Base-by-base conservation (phyloP, 2,329 filamentous ascomycete genomes). In the Trichothecium roseum region DNA sequence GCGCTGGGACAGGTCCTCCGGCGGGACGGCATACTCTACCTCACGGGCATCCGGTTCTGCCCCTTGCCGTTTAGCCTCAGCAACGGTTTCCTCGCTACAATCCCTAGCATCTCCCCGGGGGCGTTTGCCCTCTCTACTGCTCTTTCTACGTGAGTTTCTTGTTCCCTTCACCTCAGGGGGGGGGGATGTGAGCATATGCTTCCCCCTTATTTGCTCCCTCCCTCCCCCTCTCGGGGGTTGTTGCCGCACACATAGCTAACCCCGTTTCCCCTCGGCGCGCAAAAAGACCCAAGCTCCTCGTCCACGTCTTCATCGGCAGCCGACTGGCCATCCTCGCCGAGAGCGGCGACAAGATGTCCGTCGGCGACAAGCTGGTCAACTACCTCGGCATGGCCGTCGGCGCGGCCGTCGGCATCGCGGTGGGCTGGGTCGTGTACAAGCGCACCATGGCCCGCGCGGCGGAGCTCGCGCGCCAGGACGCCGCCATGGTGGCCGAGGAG, bases 71-170 rank as follows among this genome's bases (percentile, higher is more conserved):
- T 94, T 56, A 91, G 84, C 35, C 66, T 96, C 46, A 88, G 84
- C 53, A 98, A 98, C 54, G 91, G 87, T 34, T 94, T 94, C 41
- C 75, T 98, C 37, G 86, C 86, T 20, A 96, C 91, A 2, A 88
- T 98, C 42, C 88, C 88, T 3, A 94, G 83, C 22, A 84, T 98
- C 24, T 72, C 79, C 17, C 83, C 84, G 28, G 56, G 71, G 40
- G 74, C 74, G 32, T 96, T 93, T 61, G 80, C 79, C 22, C 55
- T 87, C 31, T 89, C 91, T 5, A 96, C 89, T 0, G 80, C 84
- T 3, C 63, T 89, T 13, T 79, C 87, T 9, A 77, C 72, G 67
- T 69, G 43, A 40, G 56, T 50, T 22, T 27, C 15, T 29, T n/a
- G 3, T 28, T 13, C 15, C 14, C 16, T 8, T n/a, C 18, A 17